Evolutionary conservation across 208 protist genomes (phyloP).

Genomic region (Trypanosoma mega): DNA sequence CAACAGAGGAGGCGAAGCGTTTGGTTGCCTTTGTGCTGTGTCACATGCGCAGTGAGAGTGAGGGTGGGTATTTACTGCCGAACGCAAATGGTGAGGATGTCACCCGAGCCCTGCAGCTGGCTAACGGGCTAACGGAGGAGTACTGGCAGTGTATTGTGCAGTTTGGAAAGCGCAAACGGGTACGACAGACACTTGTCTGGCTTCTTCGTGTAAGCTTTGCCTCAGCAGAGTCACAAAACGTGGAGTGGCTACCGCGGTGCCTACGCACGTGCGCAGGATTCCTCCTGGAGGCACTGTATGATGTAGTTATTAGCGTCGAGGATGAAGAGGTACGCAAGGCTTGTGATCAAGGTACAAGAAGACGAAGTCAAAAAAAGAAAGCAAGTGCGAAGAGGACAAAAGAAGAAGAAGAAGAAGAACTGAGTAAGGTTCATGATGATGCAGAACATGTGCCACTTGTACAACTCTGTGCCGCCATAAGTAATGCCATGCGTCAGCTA

Average conservation of each 20-base stretch:
- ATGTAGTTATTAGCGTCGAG: constrained; percentile 42
- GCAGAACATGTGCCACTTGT: constrained; percentile 1
- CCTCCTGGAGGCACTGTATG: constrained; percentile 59
- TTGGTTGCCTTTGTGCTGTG: constrained; percentile 49
- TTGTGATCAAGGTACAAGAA: background rate
- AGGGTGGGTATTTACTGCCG: constrained; percentile 8
- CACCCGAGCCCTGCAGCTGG: constrained; percentile 29
- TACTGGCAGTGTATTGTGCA: constrained; percentile 58
- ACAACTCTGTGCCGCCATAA: constrained; percentile 16
- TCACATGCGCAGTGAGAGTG: constrained; percentile 17
- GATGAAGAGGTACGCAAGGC: constrained; percentile 24
- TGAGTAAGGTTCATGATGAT: too few relatives aligned
- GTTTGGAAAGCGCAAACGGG: constrained; percentile 46
- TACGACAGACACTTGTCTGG: constrained; percentile 47
- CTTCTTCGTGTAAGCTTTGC: constrained; percentile 38
- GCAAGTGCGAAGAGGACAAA: constrained; percentile 2
- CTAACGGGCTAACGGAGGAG: constrained; percentile 43
- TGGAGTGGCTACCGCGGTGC: constrained; percentile 48
- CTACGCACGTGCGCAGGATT: constrained; percentile 42
- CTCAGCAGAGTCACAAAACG: background rate
- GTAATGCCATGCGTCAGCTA: constrained; percentile 16
- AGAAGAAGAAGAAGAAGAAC: constrained; percentile 12
- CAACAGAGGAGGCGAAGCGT: constrained; percentile 27
- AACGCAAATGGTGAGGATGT: constrained; percentile 5
- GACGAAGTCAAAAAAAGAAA: background rate